These are phyloP conservation scores for Luvunga scandens DNA, from an alignment of 345 rosid genomes.

Conservation along the genomic window DNA sequence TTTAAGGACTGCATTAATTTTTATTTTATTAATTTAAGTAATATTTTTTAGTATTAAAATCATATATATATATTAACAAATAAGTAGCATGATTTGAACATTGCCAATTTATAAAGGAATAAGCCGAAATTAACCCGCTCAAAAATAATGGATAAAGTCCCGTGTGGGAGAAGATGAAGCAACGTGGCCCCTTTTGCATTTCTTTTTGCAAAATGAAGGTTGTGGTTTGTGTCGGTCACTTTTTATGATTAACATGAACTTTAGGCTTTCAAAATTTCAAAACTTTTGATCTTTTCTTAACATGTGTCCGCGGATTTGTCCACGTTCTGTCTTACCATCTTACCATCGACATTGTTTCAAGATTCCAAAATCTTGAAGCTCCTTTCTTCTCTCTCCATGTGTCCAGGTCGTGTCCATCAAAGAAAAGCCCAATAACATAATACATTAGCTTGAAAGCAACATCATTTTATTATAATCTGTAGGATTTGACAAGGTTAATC, in stretches of 20 bases:
- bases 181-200: slow-evolving; percentile 16
- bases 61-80: too few relatives aligned
- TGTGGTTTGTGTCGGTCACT: neutral
- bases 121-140: too few relatives aligned
- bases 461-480: neutral
- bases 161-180: slow-evolving; percentile 1
- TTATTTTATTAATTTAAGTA: too few relatives aligned
- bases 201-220: neutral
- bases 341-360: neutral
- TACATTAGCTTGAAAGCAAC: slow-evolving; percentile 3
- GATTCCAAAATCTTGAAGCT: neutral
- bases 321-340: neutral
- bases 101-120: too few relatives aligned
- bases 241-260: neutral
- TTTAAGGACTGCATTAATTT: too few relatives aligned
- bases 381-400: neutral
- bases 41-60: too few relatives aligned
- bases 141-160: slow-evolving; percentile 9
- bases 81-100: too few relatives aligned
- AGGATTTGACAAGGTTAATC: neutral
- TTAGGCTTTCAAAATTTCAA: neutral
- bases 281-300: neutral
- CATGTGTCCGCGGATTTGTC: slow-evolving; percentile 1
- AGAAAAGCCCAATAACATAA: too few relatives aligned
- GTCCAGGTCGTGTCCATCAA: slow-evolving; percentile 6